Percentiles rank a stretch among this genome's conserved stretches.
Evolutionary conservation across 2,329 filamentous ascomycete genomes (phyloP).

Genomic region (Ascochyta koolunga): DNA sequence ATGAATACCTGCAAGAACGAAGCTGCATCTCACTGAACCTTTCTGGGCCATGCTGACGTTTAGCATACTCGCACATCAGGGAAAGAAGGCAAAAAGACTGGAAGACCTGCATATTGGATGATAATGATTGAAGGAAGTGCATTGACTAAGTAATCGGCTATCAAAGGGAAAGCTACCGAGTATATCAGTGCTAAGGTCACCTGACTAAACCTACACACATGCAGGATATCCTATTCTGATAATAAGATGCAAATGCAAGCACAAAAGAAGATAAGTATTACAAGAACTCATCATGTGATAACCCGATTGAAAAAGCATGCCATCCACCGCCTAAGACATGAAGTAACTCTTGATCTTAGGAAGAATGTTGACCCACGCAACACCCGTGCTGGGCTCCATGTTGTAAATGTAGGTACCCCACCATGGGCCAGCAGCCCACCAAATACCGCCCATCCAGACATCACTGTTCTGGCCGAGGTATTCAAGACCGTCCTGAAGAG

Average conservation of each 20-base stretch:
- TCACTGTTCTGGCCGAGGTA: conserved; percentile 57
- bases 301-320: too few species aligned
- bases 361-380: conserved; percentile 48
- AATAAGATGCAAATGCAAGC: background rate
- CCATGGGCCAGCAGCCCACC: conserved; percentile 64
- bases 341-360: conserved; percentile 48
- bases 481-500: conserved; percentile 57
- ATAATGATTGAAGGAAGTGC: too few species aligned
- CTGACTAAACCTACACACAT: background rate
- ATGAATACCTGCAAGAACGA: too few species aligned
- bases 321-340: conserved; percentile 1
- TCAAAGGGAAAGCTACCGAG: too few species aligned
- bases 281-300: background rate
- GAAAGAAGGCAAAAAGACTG: too few species aligned
- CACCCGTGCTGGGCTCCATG: conserved; percentile 57
- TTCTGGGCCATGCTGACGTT: background rate
- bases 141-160: too few species aligned
- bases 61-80: background rate
- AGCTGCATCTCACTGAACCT: too few species aligned
- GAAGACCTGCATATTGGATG: too few species aligned
- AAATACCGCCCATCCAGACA: conserved; percentile 60
- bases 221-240: background rate
- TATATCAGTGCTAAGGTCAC: too few species aligned
- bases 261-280: conserved; percentile 2
- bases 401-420: conserved; percentile 56